phyloP scores from a whole-genome alignment of 2,329 filamentous ascomycete genomes.

The Cytospora piceae region DNA sequence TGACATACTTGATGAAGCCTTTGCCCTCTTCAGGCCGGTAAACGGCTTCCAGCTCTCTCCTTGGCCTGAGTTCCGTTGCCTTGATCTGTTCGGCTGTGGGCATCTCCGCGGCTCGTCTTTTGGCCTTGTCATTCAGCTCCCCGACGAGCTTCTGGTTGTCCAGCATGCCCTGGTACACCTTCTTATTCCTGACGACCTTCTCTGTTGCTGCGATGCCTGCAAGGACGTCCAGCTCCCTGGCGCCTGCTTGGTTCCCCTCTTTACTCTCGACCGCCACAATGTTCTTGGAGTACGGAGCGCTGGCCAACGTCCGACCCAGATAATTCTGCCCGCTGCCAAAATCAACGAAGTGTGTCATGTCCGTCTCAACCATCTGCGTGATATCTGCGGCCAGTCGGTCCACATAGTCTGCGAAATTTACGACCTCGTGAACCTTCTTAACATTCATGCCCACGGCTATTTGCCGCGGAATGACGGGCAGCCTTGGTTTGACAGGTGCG shows the following conservation, averaged over 20 bases:
- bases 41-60: constrained; percentile 52
- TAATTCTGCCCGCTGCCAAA: constrained; percentile 98
- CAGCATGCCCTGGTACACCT: constrained; percentile 65
- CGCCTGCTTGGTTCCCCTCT: constrained; percentile 83
- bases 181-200: constrained; percentile 80
- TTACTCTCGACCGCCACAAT: constrained; percentile 91
- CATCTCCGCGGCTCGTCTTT: constrained; percentile 41
- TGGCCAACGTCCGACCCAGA: constrained; percentile 83
- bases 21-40: constrained; percentile 64
- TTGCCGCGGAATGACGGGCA: constrained; percentile 66
- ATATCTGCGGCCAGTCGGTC: constrained; percentile 64
- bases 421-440: constrained; percentile 94
- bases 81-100: constrained; percentile 36
- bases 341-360: constrained; percentile 87
- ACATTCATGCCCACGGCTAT: constrained; percentile 90
- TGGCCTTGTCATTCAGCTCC: constrained; percentile 46
- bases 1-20: constrained; percentile 76
- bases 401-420: constrained; percentile 86
- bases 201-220: constrained; percentile 77
- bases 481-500: constrained; percentile 45
- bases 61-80: constrained; percentile 55
- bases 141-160: constrained; percentile 47
- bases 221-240: constrained; percentile 80
- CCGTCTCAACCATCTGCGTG: constrained; percentile 55
- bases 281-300: constrained; percentile 80